phyloP scores from a whole-genome alignment of 2,329 filamentous ascomycete genomes.

The Fusarium mundagurra region DNA sequence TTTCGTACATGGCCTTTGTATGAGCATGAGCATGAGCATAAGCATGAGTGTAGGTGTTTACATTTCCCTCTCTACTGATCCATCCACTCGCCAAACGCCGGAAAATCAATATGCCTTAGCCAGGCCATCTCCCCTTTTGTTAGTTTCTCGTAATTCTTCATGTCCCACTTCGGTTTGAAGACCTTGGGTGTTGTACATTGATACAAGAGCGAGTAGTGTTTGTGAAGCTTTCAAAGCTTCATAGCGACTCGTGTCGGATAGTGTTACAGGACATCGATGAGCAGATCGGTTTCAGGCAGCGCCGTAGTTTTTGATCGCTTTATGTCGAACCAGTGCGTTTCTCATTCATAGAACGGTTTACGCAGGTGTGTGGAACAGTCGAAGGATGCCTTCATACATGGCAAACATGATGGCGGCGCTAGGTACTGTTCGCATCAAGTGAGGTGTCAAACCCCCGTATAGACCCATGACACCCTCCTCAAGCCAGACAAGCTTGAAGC shows the following conservation, averaged over 20 bases:
- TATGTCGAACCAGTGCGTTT: not conserved
- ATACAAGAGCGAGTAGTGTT: not conserved
- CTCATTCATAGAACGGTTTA: slow-evolving; percentile 23
- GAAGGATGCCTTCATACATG: slow-evolving; percentile 75
- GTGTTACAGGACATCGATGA: slow-evolving; percentile 20
- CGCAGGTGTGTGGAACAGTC: slow-evolving; percentile 54
- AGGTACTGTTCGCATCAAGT: slow-evolving; percentile 89
- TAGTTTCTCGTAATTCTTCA: not conserved
- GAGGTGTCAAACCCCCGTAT: slow-evolving; percentile 91
- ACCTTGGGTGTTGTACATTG: slow-evolving; percentile 19
- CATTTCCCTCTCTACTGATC: slow-evolving; percentile 10
- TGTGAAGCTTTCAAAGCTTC: not conserved
- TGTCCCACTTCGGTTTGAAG: not conserved
- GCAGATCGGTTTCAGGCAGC: not conserved
- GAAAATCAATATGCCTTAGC: slow-evolving; percentile 15
- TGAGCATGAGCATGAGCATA: not conserved
- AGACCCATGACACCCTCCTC: slow-evolving; percentile 88
- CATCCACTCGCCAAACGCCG: slow-evolving; percentile 27
- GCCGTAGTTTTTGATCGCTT: not conserved
- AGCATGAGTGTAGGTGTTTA: slow-evolving; percentile 11
- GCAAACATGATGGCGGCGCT: slow-evolving; percentile 97
- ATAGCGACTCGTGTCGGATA: not conserved
- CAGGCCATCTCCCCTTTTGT: slow-evolving; percentile 15
- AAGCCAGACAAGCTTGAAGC: slow-evolving; percentile 86
- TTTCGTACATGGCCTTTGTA: slow-evolving; percentile 16